Evolutionary conservation across 257 asterid genomes (phyloP), one percentile per base, ranked within the genome.

Genomic region (Primulina huaijiensis): DNA sequence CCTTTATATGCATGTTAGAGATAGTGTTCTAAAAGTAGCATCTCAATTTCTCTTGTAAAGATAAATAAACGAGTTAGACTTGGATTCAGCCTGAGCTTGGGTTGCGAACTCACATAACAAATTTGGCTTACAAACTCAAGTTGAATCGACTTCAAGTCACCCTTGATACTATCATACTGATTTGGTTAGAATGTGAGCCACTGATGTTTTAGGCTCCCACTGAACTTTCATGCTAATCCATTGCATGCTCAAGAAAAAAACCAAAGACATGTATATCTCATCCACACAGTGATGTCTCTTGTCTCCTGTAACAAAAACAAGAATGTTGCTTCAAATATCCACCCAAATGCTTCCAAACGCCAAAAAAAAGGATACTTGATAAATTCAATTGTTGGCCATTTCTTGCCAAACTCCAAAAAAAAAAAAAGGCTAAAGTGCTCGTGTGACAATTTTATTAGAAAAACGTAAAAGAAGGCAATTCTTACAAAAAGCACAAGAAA

Each of bases 221-320:
- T 12, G 53, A 50, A 50, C 56, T 50, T 50, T 77, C 85, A 29
- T 77, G 77, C 8, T 66, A 68, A 40, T 64, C 79, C 79, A 52
- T 61, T 19, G 72, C 73, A 55, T 82, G 88, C 74, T 69, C 58
- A 34, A 81, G 56, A 7, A 83, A 72, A 56, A 72, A 55, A 9
- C 76, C 78, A 92, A 73, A 64, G 67, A 76, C 66, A 52, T 43
- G 31, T 79, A 76, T 62, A 92, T 81, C 74, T 82, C 88, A 35
- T 74, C 80, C 43, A 50, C 79, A 43, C 60, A 29, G 43, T 65
- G 14, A 64, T 84, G 92, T 27, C 85, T 81, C 80, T 64, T 76
- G 25, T 87, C 97, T 27, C 86, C 86, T 0, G 85, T 88, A 3
- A 82, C 90, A 68, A 90, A 92, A 33, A 87, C 98, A 76, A 82